Evolutionary conservation across 768 basidiomycete species (phyloP).

Genomic region (Suillus clintonianus): DNA sequence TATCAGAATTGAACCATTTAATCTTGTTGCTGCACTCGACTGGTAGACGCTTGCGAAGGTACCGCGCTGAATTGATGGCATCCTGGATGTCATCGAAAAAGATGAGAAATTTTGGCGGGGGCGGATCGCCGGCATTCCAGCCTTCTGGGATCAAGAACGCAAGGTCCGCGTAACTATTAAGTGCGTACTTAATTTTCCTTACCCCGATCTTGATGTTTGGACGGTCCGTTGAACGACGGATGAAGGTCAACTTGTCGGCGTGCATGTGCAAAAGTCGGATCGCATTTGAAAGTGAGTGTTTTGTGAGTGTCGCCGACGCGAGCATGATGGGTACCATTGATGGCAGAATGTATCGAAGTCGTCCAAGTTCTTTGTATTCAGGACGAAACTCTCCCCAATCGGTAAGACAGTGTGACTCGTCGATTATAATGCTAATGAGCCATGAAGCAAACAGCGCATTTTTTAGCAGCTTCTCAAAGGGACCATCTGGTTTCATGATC

Average conservation of each 20-base stretch:
- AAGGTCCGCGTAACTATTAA: conserved; percentile 25
- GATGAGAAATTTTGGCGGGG: conserved; percentile 14
- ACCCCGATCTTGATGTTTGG: conserved; percentile 34
- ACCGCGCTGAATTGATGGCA: conserved; percentile 4
- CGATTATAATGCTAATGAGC: conserved; percentile 11
- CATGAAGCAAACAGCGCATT: conserved; percentile 14
- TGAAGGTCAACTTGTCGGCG: conserved; percentile 3
- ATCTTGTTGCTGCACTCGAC: conserved; percentile 12
- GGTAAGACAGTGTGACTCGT: conserved; percentile 25
- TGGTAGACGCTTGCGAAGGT: conserved; percentile 16
- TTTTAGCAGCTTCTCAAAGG: conserved; percentile 12
- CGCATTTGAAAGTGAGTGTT: conserved; percentile 22
- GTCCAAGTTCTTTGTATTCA: conserved; percentile 32
- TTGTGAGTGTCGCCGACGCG: conserved; percentile 37
- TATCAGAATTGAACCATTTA: conserved; percentile 30
- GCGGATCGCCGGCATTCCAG: background rate
- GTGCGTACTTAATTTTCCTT: conserved; percentile 21
- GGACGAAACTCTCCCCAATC: conserved; percentile 33
- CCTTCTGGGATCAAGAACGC: conserved; percentile 19
- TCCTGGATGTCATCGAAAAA: conserved; percentile 17
- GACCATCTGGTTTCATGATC: conserved; percentile 9
- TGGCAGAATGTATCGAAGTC: conserved; percentile 30
- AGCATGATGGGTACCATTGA: conserved; percentile 30
- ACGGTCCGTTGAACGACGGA: conserved; percentile 31
- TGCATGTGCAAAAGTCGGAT: conserved; percentile 21